These are phyloP conservation scores for Penicillium sp. DNA, from an alignment of 2,329 filamentous ascomycete species.

Conservation along the genomic window DNA sequence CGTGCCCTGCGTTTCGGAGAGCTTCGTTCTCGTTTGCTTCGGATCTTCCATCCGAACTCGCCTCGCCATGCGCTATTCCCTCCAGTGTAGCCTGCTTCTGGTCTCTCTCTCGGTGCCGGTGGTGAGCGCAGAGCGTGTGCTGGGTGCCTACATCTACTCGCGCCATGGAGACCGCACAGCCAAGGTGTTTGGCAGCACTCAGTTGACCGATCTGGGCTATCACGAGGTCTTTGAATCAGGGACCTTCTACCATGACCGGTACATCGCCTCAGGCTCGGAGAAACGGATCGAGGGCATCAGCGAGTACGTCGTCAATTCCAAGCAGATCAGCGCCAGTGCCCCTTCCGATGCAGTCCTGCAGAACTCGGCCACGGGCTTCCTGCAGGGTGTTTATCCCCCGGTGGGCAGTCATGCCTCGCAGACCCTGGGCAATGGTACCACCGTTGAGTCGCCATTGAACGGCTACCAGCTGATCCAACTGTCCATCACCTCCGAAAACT, in stretches of 20 bases:
- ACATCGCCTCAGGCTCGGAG: slow-evolving; percentile 61
- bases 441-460: slow-evolving; percentile 64
- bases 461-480: slow-evolving; percentile 85
- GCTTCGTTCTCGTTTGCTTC: no score
- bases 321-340: slow-evolving; percentile 69
- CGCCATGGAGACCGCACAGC: slow-evolving; percentile 86
- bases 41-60: no score
- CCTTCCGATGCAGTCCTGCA: slow-evolving; percentile 75
- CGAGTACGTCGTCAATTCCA: slow-evolving; percentile 61
- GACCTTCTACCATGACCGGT: slow-evolving; percentile 71
- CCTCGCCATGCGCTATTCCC: slow-evolving; percentile 30
- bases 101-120: slow-evolving; percentile 26
- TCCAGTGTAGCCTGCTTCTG: slow-evolving; percentile 27
- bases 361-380: slow-evolving; percentile 73
- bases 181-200: slow-evolving; percentile 68
- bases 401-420: slow-evolving; percentile 57
- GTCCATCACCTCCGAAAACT: slow-evolving; percentile 56
- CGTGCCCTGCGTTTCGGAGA: no score
- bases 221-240: slow-evolving; percentile 70
- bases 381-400: slow-evolving; percentile 85
- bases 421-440: slow-evolving; percentile 68
- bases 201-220: slow-evolving; percentile 76
- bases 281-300: slow-evolving; percentile 65
- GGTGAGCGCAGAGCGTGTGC: slow-evolving; percentile 61
- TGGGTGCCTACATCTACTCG: slow-evolving; percentile 83